A percentile compares a stretch with the other conserved stretches of the same genome.
phyloP scores from a whole-genome alignment of 106 monocot species.

The Posidonia australis region DNA sequence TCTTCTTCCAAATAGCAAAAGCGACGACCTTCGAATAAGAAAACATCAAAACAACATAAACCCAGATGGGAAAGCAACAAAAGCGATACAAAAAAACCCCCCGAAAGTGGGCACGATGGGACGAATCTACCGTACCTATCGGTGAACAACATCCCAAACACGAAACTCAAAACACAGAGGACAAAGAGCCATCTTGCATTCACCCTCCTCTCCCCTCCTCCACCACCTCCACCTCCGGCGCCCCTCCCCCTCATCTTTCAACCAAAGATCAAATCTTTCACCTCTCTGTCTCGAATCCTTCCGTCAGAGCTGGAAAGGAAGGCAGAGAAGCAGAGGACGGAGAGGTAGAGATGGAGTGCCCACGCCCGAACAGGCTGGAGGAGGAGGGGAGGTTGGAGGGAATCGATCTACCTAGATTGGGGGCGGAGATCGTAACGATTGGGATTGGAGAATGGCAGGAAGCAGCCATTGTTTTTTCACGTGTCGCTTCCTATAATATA shows the following conservation, averaged over 20 bases:
- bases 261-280: not conserved
- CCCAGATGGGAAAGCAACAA: not conserved
- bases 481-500: too few relatives aligned
- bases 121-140: constrained; percentile 14
- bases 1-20: not conserved
- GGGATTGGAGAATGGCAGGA: too few relatives aligned
- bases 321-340: too few relatives aligned
- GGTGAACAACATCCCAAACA: constrained; percentile 11
- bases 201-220: constrained; percentile 11
- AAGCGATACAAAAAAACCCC: not conserved
- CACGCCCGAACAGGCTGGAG: too few relatives aligned
- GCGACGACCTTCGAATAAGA: not conserved
- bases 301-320: too few relatives aligned
- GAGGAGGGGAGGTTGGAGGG: too few relatives aligned
- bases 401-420: too few relatives aligned
- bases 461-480: too few relatives aligned
- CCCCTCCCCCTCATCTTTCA: constrained; percentile 3
- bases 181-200: constrained; percentile 10
- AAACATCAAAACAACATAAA: not conserved
- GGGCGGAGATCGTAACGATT: too few relatives aligned
- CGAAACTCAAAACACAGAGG: constrained; percentile 16
- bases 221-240: constrained; percentile 1
- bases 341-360: too few relatives aligned
- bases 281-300: too few relatives aligned
- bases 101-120: too few relatives aligned